Base-by-base conservation (phyloP, 2,329 filamentous ascomycete species). In the Beauveria sp. region DNA sequence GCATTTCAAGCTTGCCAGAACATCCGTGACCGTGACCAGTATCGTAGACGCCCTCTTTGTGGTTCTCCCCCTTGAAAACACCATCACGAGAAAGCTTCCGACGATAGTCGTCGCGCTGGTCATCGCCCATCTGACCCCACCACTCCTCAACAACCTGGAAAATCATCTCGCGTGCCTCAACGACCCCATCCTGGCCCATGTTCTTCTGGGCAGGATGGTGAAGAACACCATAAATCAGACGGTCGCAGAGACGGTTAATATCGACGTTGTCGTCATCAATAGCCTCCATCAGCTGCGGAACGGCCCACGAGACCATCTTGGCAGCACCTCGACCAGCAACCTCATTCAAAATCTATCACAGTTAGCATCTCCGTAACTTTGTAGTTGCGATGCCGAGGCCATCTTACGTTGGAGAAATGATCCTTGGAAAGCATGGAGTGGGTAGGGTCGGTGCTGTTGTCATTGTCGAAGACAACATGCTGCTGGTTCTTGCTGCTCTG, bases 401-500 rank as follows among this genome's bases (percentile, higher is more conserved):
- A n/a, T n/a, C 55, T 40, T 73, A 88, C 80, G 70, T 96, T 96
- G 65, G 88, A 90, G 74, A 97, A 97, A 75, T 97, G 93, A 69
- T 97, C 93, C 78, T 97, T 93, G 67, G 88, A 90, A 34, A 93
- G 79, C 81, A 93, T 88, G 3, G 88, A 91, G 77, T 97, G 93
- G 1, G 93, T 97, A 0, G 93, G 93, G 70, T 97, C 88, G 22
- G 85, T 86, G 65, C 79, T 89, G 57, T 83, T 65, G 70, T 96
- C 88, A 66, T 97, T 87, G 50, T 89, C 76, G 75, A 96, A 97
- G 55, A 97, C 91, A 67, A 96, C 83, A 69, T 89, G 86, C 76
- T 96, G 92, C 78, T 96, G 88, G 58, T 88, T 84, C 73, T 88
- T 83, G 72, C 90, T 93, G 77, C 88, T 92, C 69, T 90, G 81